Evolutionary conservation across 1,284 basidiomycete species (phyloP).

Genomic region (Trichosporon ovoides): DNA sequence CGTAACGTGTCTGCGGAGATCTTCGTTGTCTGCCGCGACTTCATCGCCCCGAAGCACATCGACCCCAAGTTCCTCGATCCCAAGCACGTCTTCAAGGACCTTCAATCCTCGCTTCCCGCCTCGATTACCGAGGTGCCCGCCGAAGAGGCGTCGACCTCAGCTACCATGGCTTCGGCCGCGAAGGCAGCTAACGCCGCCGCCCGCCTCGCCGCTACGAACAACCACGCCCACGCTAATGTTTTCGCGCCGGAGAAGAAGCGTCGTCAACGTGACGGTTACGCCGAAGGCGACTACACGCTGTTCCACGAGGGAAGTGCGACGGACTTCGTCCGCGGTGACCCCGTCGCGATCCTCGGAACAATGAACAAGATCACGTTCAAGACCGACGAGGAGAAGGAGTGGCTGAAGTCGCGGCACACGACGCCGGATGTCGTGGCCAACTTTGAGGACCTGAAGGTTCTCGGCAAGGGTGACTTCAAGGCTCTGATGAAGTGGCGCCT

Average conservation of each 20-base stretch:
- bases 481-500: conserved; percentile 84
- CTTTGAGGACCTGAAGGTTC: conserved; percentile 88
- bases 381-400: conserved; percentile 80
- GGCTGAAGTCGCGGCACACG: conserved; percentile 67
- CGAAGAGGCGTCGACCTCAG: conserved; percentile 13
- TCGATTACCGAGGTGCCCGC: conserved; percentile 41
- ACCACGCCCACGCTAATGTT: conserved; percentile 67
- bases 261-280: conserved; percentile 88
- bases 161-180: conserved; percentile 29
- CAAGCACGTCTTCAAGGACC: conserved; percentile 94
- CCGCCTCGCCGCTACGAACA: conserved; percentile 31
- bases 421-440: conserved; percentile 74
- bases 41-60: conserved; percentile 88
- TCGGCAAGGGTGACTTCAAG: conserved; percentile 98
- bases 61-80: conserved; percentile 99
- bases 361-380: conserved; percentile 79
- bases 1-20: conserved; percentile 99
- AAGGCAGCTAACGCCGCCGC: conserved; percentile 38
- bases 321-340: conserved; percentile 72
- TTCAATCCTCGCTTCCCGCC: conserved; percentile 49
- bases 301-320: conserved; percentile 70
- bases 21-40: conserved; percentile 96
- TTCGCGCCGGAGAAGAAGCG: conserved; percentile 97
- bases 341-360: conserved; percentile 73
- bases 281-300: conserved; percentile 87